Base-by-base conservation (phyloP, 139 green algal species). In the Closterium sp. region DNA sequence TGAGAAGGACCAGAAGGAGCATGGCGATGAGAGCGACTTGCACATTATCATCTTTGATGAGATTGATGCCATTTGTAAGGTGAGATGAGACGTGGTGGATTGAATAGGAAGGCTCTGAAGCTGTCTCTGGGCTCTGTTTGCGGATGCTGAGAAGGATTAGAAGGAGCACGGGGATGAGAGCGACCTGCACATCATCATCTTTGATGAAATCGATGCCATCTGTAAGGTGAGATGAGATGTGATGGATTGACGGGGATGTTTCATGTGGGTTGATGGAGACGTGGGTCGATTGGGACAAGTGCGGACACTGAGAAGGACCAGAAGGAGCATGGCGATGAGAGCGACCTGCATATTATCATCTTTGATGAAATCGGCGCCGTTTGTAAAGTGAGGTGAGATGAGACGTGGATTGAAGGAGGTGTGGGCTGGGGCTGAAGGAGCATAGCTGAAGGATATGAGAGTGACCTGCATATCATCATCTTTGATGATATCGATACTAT, bases 31-130 rank as follows among this genome's bases (percentile, higher is more conserved):
- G 27, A 97, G 95, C 28, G 97, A 99, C 29, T 96, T 99, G 93
- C 98, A 99, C 95, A 98, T 99, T 91, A 99, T 99, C 96, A 99
- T 99, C 93, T 99, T 99, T 94, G 98, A 99, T 93, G 98, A 99
- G 96, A 99, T 99, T 86, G 98, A 99, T 92, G 98, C 98, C 90
- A 99, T 99, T 93, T 99, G 98, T 97, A 99, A 99, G 86, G 91
- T 91, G 73, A 79, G 62, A 27, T 32, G 6, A 27, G n/a, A 30
- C 34, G 34, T 42, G 34, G 34, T 42, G 34, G 34, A 42, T 42
- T 42, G 34, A 42, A 42, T 42, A 42, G 6, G 95, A 98, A 99
- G 95, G 99, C n/a, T n/a, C n/a, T n/a, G n/a, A n/a, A n/a, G n/a
- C n/a, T n/a, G 99, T 95, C 97, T 99, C 89, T 95, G 98, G 7